Evolutionary conservation across 2,329 filamentous ascomycete species (phyloP).

Genomic region (Lachnellula hyalina): DNA sequence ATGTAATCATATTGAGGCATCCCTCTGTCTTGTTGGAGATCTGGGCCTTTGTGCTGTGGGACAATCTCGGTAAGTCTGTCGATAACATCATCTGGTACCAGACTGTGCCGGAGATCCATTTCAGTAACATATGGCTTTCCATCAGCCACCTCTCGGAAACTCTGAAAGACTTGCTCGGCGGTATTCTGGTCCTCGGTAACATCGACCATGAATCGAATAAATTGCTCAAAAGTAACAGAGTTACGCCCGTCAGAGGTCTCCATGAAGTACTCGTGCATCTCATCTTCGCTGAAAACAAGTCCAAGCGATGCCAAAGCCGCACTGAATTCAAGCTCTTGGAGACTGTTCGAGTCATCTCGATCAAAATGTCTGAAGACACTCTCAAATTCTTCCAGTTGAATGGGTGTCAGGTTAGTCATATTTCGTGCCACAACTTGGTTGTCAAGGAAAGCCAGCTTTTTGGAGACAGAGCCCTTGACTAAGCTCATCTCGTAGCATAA

Average conservation of each 20-base stretch:
- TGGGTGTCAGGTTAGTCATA: conserved; percentile 98
- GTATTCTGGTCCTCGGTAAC: conserved; percentile 99
- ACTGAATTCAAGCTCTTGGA: conserved; percentile 92
- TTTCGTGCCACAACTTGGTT: conserved; percentile 97
- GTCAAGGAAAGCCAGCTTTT: conserved; percentile 93
- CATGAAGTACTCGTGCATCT: conserved; percentile 94
- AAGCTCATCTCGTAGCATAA: conserved; percentile 88
- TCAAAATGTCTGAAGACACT: conserved; percentile 98
- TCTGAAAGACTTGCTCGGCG: conserved; percentile 96
- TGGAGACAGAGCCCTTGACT: conserved; percentile 86
- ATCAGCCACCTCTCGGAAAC: conserved; percentile 94
- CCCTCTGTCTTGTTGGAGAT: conserved; percentile 78
- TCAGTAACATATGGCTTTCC: conserved; percentile 99
- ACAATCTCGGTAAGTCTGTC: conserved; percentile 86
- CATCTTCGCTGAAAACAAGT: conserved; percentile 91
- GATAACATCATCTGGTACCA: conserved; percentile 96
- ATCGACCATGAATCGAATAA: conserved; percentile 98
- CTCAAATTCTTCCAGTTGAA: conserved; percentile 97
- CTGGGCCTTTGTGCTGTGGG: conserved; percentile 76
- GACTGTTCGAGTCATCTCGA: conserved; percentile 80
- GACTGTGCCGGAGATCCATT: conserved; percentile 87
- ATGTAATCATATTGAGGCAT: conserved; percentile 93
- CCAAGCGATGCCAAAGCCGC: conserved; percentile 92
- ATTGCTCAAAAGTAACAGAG: conserved; percentile 94
- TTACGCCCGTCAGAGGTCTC: conserved; percentile 76